Percentiles rank a stretch among this genome's conserved stretches.
phyloP scores from a whole-genome alignment of 2,329 filamentous ascomycete genomes.

The Trichoderma citrinoviride region DNA sequence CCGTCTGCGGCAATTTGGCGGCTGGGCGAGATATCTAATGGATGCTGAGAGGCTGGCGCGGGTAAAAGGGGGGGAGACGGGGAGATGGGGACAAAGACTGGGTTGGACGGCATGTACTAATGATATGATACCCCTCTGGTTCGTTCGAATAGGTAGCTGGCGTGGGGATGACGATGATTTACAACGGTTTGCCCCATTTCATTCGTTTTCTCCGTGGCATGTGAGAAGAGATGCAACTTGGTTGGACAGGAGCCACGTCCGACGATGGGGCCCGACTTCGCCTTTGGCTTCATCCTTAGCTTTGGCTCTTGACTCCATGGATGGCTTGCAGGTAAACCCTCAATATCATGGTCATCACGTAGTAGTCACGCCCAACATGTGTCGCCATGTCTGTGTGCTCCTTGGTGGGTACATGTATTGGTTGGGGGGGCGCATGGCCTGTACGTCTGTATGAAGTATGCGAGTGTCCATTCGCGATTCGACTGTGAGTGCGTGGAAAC shows the following conservation, averaged over 20 bases:
- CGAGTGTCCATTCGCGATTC: conserved; percentile 19
- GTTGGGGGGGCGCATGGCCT: neutral
- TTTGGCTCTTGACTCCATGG: no score
- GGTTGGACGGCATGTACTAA: neutral
- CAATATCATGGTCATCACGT: neutral
- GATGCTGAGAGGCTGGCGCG: neutral
- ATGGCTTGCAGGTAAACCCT: neutral
- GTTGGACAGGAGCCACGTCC: neutral
- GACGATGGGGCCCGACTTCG: neutral
- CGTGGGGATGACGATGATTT: neutral
- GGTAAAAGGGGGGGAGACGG: neutral
- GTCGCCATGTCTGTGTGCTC: neutral
- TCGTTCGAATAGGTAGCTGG: conserved; percentile 3
- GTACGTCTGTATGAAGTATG: neutral
- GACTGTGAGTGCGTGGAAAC: neutral
- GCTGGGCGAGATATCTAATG: neutral
- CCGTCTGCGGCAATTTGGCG: conserved; percentile 4
- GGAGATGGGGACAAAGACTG: neutral
- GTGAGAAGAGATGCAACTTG: neutral
- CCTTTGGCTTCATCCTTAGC: no score
- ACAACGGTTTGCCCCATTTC: neutral
- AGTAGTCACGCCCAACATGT: neutral
- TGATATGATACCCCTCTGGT: conserved; percentile 18
- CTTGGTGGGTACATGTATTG: neutral
- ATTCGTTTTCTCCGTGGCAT: neutral